Evolutionary conservation across 139 green algal species (phyloP), one percentile per base, ranked within the genome.

Genomic region (Coelastrella sp.): DNA sequence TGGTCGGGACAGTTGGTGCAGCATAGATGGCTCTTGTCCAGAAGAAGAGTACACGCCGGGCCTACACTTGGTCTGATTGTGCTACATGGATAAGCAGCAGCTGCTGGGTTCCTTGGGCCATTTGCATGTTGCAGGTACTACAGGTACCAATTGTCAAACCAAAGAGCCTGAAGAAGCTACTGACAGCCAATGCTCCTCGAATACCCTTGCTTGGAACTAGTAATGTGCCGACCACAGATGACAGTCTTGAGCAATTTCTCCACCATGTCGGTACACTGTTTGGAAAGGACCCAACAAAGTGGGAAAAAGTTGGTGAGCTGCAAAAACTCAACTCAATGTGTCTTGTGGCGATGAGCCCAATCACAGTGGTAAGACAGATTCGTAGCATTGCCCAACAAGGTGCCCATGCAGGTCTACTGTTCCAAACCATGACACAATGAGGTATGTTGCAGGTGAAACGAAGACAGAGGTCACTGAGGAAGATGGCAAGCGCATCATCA

Each of bases 201-300:
- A 83, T 95, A 27, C 89, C 94, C 0, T 14, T 95, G 15, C 80
- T 94, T 9, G 92, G 92, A 6, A 68, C 66, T 3, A 87, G 89
- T 12, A 87, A 91, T 57, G 93, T 94, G 14, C 94, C 92, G 4
- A 93, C 92, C 19, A 91, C 87, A 49, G 93, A 95, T 63, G 91
- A 95, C 76, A 88, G 90, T 0, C 82, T 97, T 56, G 90, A 96
- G 80, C 49, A 92, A 73, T 95, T 95, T 59, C 85, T 96, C 56
- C 82, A 92, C 17, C 70, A 91, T 22, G 89, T 92, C n/a, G 95
- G 94, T 7, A 87, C 84, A 15, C 93, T 96, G 70, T 96, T 97
- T 91, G 95, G 95, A 17, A 96, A 95, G 82, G 95, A 97, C 88
- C 92, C 94, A 3, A 91, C 79, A 9, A 93, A 95, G 85, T 97